Conservation (phyloP, 2,329 filamentous ascomycete species). For the Aureobasidium mangrovei region DNA sequence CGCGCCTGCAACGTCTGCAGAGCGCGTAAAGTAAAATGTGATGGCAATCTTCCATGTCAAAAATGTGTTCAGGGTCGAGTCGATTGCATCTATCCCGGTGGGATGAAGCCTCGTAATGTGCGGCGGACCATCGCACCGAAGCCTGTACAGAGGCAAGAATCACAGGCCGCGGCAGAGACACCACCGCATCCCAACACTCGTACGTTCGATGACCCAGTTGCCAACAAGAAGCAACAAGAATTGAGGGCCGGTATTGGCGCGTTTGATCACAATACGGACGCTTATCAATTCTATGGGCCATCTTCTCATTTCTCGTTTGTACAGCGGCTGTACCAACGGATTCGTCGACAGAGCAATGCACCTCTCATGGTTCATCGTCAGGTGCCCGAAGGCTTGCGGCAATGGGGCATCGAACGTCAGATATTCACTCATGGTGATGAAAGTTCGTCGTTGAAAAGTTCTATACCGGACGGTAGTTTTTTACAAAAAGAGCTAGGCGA, state of each 20-base stretch:
- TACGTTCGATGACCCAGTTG: neutral
- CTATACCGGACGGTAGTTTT: neutral
- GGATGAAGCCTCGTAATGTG: neutral
- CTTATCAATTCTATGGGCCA: conserved; percentile 13
- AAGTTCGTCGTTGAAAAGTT: neutral
- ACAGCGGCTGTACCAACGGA: conserved; percentile 9
- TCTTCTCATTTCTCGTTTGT: conserved; percentile 11
- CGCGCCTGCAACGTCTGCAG: conserved; percentile 11
- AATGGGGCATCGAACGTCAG: conserved; percentile 12
- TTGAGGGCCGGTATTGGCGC: conserved; percentile 11
- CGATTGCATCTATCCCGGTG: conserved; percentile 2
- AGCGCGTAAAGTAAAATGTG: conserved; percentile 12
- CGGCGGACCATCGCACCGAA: neutral
- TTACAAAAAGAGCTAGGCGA: conserved; percentile 11
- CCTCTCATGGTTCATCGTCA: neutral
- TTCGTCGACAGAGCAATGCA: neutral
- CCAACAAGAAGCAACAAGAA: conserved; percentile 12
- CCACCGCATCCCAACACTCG: neutral
- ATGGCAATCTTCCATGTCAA: neutral
- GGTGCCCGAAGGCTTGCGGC: conserved; percentile 6
- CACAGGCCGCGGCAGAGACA: neutral
- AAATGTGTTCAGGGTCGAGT: neutral
- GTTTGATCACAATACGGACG: conserved; percentile 3
- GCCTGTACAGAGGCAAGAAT: neutral
- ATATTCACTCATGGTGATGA: conserved; percentile 11